Evolutionary conservation across 1,139 yeast species (phyloP).

Genomic region (Scheffersomyces parashehatae): DNA sequence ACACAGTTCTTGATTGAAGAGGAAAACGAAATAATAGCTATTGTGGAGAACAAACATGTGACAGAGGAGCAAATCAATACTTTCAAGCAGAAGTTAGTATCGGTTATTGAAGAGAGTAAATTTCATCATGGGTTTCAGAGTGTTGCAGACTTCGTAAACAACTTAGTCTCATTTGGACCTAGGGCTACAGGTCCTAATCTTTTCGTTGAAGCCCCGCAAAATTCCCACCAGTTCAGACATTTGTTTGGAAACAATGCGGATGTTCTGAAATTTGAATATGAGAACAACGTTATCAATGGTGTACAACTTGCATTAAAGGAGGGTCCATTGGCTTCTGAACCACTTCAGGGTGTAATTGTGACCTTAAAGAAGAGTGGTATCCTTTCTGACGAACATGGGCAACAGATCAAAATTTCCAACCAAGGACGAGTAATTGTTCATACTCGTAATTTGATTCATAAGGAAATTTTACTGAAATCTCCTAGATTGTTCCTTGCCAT

Average conservation of each 20-base stretch:
- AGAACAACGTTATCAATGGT: constrained; percentile 74
- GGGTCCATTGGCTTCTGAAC: constrained; percentile 91
- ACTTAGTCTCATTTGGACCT: constrained; percentile 75
- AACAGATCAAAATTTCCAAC: constrained; percentile 14
- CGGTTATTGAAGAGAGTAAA: constrained; percentile 26
- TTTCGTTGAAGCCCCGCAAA: constrained; percentile 52
- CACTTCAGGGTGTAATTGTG: constrained; percentile 77
- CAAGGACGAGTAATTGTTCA: constrained; percentile 70
- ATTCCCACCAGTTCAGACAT: constrained; percentile 32
- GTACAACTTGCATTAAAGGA: constrained; percentile 79
- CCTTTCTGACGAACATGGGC: constrained; percentile 30
- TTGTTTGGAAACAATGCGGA: constrained; percentile 18
- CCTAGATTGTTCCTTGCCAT: constrained; percentile 90
- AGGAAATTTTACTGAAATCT: constrained; percentile 72
- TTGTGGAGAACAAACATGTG: constrained; percentile 15
- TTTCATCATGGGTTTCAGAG: constrained; percentile 19
- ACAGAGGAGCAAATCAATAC: constrained; percentile 13
- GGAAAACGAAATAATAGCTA: constrained; percentile 33
- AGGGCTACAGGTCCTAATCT: constrained; percentile 76
- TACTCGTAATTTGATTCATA: constrained; percentile 72
- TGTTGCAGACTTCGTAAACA: constrained; percentile 33
- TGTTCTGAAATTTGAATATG: constrained; percentile 45
- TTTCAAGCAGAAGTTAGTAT: constrained; percentile 31
- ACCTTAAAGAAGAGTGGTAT: constrained; percentile 32
- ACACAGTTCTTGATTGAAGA: constrained; percentile 52